Evolutionary conservation across 2,329 filamentous ascomycete species (phyloP).

Genomic region (Laburnicola sp.): DNA sequence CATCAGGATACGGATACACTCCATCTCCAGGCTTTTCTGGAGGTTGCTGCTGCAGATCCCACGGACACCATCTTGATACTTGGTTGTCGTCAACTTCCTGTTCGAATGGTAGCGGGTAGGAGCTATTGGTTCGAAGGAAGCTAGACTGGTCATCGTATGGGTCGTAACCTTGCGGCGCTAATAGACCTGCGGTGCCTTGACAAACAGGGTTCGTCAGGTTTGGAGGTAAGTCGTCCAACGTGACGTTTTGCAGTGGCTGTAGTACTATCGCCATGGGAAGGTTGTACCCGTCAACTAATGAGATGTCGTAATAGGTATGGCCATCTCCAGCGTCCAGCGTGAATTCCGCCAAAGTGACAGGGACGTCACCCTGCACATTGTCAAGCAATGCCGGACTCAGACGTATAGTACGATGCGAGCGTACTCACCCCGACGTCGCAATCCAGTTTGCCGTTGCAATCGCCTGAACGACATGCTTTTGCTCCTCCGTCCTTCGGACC

Average conservation of each 20-base stretch:
- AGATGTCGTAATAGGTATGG: constrained; percentile 83
- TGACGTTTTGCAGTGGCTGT: constrained; percentile 60
- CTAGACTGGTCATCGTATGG: constrained; percentile 56
- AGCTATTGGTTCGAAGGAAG: constrained; percentile 64
- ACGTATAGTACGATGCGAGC: neutral
- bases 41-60: constrained; percentile 70
- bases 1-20: constrained; percentile 79
- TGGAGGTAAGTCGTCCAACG: constrained; percentile 66
- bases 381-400: constrained; percentile 11
- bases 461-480: constrained; percentile 70
- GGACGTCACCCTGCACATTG: constrained; percentile 64
- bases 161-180: constrained; percentile 51
- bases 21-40: constrained; percentile 73
- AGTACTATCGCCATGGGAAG: constrained; percentile 65
- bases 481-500: constrained; percentile 53
- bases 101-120: constrained; percentile 71
- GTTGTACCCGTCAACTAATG: constrained; percentile 83
- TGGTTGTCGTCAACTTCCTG: constrained; percentile 58
- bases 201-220: constrained; percentile 79
- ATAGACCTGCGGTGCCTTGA: constrained; percentile 69
- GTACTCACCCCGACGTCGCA: constrained; percentile 68
- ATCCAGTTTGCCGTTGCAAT: constrained; percentile 71
- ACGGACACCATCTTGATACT: constrained; percentile 77
- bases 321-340: constrained; percentile 68
- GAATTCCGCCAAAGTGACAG: constrained; percentile 79